Evolutionary conservation across 2,329 filamentous ascomycete species (phyloP), one percentile per base, ranked within the genome.

Genomic region (Waltergamsia citrina): DNA sequence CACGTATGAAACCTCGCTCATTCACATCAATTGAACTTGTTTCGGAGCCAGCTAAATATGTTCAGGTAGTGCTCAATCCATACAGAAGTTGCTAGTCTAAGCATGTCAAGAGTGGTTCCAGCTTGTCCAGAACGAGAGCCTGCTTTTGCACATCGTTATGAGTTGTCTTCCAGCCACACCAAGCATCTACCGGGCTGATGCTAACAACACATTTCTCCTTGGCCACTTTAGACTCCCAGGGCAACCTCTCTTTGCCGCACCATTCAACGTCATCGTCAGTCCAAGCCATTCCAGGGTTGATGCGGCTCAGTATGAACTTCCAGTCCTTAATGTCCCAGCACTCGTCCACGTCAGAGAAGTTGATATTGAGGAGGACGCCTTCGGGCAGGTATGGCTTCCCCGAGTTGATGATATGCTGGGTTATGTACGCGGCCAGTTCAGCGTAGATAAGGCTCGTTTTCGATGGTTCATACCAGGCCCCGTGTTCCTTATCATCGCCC

Each of bases 301-400:
- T 16, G 16, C 27, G 27, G 9, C 9, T 29, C 8, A 10, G 8
- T 8, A 16, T 29, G 27, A 16, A 16, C 9, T 16, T 8, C 9
- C 10, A 29, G 10, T 10, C 8, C 9, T 16, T 16, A 9, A 16
- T 8, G 9, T 9, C 8, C 15, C 15, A 8, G 27, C 27, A 16
- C 15, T 29, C 23, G 9, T 25, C 23, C 23, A 9, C n/a, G 23
- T 25, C 23, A 25, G 23, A 15, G 10, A 29, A 29, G 27, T 16
- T 29, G 10, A 29, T 8, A 43, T 84, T 85, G 20, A 85, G 64
- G 50, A 67, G 82, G 22, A 72, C 63, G 29, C 68, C 63, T 0
- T 58, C 45, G 0, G 80, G 78, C 4, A 85, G 62, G 47, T 80
- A 83, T 0, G 81, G 80, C 25, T 62, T 61, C 26, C 76, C 76